Conservation (phyloP, 257 asterid genomes). For the Anisodus tanguticus region DNA sequence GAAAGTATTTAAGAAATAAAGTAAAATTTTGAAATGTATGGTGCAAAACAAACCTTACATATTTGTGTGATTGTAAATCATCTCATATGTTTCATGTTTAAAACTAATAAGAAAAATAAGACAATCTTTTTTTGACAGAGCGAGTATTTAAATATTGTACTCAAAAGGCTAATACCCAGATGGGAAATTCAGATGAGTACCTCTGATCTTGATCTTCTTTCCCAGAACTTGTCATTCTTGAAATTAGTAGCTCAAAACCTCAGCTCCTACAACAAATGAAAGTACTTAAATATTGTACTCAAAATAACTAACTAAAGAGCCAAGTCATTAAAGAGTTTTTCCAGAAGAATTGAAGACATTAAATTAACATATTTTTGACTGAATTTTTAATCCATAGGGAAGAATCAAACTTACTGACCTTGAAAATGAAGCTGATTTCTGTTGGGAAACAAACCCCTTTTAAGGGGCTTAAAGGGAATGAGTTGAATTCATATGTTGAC, state of each 20-base stretch:
- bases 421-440: slow-evolving; percentile 27
- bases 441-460: neutral
- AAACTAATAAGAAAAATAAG: too few species aligned
- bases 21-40: too few species aligned
- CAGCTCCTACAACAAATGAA: slow-evolving; percentile 41
- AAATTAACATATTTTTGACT: slow-evolving; percentile 9
- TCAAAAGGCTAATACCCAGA: too few species aligned
- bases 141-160: too few species aligned
- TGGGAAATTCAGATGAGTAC: slow-evolving; percentile 34
- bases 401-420: slow-evolving; percentile 25
- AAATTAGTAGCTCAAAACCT: slow-evolving; percentile 32
- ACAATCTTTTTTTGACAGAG: too few species aligned
- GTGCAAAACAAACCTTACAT: too few species aligned
- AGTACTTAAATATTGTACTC: too few species aligned
- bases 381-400: neutral
- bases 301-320: neutral
- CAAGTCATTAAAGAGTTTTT: slow-evolving; percentile 11
- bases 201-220: slow-evolving; percentile 69
- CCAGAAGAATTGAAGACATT: slow-evolving; percentile 2
- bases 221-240: slow-evolving; percentile 54
- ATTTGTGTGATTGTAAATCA: too few species aligned
- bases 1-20: too few species aligned
- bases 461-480: neutral
- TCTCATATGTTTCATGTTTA: too few species aligned
- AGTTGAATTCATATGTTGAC: slow-evolving; percentile 16